Percentiles rank a stretch among this genome's conserved stretches.
phyloP scores from a whole-genome alignment of 805 yeast genomes.

The Kodamaea hsintzibuensis region DNA sequence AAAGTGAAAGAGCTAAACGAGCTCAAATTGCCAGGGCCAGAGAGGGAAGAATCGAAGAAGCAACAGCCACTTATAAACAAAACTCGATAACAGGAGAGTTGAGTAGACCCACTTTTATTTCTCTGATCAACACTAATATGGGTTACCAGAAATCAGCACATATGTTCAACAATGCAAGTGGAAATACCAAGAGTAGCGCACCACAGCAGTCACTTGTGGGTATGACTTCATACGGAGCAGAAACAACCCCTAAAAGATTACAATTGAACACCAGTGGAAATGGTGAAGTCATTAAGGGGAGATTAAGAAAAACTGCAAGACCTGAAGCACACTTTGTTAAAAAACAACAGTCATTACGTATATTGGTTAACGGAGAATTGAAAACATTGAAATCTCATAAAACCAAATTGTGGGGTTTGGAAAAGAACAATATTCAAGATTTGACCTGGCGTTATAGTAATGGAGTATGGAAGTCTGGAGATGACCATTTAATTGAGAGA shows the following conservation, averaged over 20 bases:
- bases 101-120: constrained; percentile 8
- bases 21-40: constrained; percentile 35
- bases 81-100: constrained; percentile 24
- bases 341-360: constrained; percentile 63
- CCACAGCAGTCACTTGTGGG: constrained; percentile 35
- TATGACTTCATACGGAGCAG: constrained; percentile 36
- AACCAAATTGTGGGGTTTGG: constrained; percentile 89
- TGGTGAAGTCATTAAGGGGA: constrained; percentile 52
- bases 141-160: constrained; percentile 39
- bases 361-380: constrained; percentile 56
- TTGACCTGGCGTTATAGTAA: constrained; percentile 62
- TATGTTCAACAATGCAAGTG: constrained; percentile 31
- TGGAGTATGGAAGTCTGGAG: constrained; percentile 79
- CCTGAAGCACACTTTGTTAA: constrained; percentile 35
- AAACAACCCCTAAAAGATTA: constrained; percentile 28
- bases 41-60: constrained; percentile 45
- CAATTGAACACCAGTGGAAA: constrained; percentile 31
- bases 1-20: constrained; percentile 27
- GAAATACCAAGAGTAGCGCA: constrained; percentile 33
- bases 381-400: constrained; percentile 62
- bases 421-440: constrained; percentile 61
- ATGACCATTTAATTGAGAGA: constrained; percentile 75
- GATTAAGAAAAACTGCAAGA: constrained; percentile 59
- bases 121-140: constrained; percentile 11
- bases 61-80: constrained; percentile 22